Base-by-base conservation (phyloP, 345 rosid species). In the Microcos paniculata region DNA sequence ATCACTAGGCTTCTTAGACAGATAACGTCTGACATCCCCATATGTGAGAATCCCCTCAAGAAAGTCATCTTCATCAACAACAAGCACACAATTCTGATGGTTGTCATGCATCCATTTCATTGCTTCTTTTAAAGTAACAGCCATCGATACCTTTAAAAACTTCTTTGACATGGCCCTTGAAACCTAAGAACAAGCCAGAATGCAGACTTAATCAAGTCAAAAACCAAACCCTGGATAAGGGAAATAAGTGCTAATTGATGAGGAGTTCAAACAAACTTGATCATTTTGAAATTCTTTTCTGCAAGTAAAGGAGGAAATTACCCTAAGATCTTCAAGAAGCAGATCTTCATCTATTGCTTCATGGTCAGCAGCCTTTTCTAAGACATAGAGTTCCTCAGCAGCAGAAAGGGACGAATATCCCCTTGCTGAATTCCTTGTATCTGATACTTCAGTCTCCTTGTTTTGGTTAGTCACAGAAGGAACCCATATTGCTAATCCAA, bases 401-500 rank as follows among this genome's bases (percentile, higher is more conserved):
- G 89, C 86, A 43, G 88, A 79, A 74, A 91, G 79, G 30, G 92
- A 78, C 77, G 98, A 90, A 87, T 92, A 92, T 59, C 92, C 97
- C 80, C 92, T 88, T 21, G 77, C 82, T 67, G 86, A 75, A 71
- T 30, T 82, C 77, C 88, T 89, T 24, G 78, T 62, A 65, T 87
- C 94, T 73, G 96, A 83, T 71, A 81, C 77, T 70, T 93, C 95
- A 59, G 85, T 74, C 84, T 90, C 98, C 90, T 88, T 96, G 76
- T 80, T 80, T 73, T 89, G 97, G 84, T 96, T 93, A 80, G 89
- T 76, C 80, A 93, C 96, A 45, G 99, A 96, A 38, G 99, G 98
- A 71, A 96, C 99, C 99, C 99, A 96, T 85, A 96, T 96, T 28
- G 99, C 99, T 79, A 96, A 87, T 76, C 99, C 99, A 79, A 96